Percentiles rank a stretch among this genome's conserved stretches.
Conservation (phyloP, 352 stramenopile species). For the Phytophthora pistaciae region DNA sequence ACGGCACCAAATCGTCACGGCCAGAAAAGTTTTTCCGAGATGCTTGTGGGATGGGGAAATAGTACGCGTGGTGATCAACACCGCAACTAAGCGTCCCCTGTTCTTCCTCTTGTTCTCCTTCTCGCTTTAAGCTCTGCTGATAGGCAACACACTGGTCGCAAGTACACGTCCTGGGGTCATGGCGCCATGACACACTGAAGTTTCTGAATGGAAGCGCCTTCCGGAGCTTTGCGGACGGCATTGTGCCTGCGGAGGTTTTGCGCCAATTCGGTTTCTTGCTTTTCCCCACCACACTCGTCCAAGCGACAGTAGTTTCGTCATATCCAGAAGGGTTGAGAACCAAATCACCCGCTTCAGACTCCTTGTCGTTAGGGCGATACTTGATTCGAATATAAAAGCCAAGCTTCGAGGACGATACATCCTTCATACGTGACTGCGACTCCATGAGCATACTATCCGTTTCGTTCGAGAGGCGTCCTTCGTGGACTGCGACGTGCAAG, state of each 20-base stretch:
- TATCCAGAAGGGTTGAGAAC: conserved; percentile 76
- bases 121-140: conserved; percentile 22
- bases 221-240: conserved; percentile 54
- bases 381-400: conserved; percentile 80
- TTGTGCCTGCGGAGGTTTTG: conserved; percentile 36
- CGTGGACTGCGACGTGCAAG: conserved; percentile 77
- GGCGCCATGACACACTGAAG: conserved; percentile 83
- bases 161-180: conserved; percentile 53
- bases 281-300: conserved; percentile 77
- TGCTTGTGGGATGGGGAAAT: conserved; percentile 83
- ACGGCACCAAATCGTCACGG: conserved; percentile 79
- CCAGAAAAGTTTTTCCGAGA: conserved; percentile 82
- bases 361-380: conserved; percentile 84
- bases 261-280: conserved; percentile 60
- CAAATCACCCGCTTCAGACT: conserved; percentile 53
- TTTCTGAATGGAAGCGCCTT: conserved; percentile 82
- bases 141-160: conserved; percentile 62
- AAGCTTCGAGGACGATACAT: conserved; percentile 67
- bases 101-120: conserved; percentile 5
- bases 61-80: conserved; percentile 86
- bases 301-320: conserved; percentile 73
- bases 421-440: conserved; percentile 70
- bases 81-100: conserved; percentile 40
- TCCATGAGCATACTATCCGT: conserved; percentile 67
- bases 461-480: conserved; percentile 62